Conservation (phyloP, 805 yeast species). For the Metschnikowia rubicola region DNA sequence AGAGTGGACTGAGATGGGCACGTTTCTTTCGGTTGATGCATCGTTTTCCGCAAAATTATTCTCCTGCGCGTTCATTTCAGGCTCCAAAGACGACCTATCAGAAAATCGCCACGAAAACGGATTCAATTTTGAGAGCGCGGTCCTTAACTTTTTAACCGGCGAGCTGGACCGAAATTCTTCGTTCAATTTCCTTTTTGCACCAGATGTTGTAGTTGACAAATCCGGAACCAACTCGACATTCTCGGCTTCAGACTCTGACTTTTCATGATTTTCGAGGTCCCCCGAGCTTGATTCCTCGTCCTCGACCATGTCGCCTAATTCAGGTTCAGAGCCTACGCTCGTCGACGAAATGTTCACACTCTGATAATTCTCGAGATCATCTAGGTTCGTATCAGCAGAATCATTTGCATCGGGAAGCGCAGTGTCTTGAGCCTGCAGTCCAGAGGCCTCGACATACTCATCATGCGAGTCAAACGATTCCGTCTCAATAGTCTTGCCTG, state of each 20-base stretch:
- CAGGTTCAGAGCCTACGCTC: not conserved
- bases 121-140: conserved; percentile 4
- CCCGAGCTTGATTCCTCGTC: not conserved
- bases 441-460: too few relatives aligned
- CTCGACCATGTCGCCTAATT: not conserved
- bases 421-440: too few relatives aligned
- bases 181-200: conserved; percentile 3
- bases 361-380: not conserved
- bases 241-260: too few relatives aligned
- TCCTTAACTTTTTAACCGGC: conserved; percentile 12
- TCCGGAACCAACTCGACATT: too few relatives aligned
- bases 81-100: not conserved
- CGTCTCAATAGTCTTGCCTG: too few relatives aligned
- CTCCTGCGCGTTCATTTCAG: not conserved
- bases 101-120: conserved; percentile 11
- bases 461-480: too few relatives aligned
- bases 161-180: conserved; percentile 4
- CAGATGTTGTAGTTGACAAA: too few relatives aligned
- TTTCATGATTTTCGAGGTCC: too few relatives aligned
- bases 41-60: too few relatives aligned
- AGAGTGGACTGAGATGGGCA: too few relatives aligned
- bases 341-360: not conserved
- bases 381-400: not conserved
- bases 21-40: too few relatives aligned
- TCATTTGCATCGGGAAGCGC: too few relatives aligned